Evolutionary conservation across 805 yeast genomes (phyloP).

Genomic region (Candida broadrunensis): DNA sequence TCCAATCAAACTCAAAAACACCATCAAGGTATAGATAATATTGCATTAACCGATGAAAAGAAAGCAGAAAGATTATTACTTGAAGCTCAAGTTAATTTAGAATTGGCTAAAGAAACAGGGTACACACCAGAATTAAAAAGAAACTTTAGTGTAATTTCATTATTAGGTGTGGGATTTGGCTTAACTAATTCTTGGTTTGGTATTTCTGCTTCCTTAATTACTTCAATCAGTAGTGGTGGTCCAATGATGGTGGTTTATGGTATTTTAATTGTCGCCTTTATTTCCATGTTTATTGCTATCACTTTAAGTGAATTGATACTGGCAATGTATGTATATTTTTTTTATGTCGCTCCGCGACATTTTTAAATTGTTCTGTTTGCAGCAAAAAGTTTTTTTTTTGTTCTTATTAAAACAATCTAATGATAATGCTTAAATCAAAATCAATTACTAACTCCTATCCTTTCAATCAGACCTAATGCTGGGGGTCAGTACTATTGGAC

Average conservation of each 20-base stretch:
- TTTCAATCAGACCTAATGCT: slow-evolving; percentile 55
- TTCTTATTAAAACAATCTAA: too few species aligned
- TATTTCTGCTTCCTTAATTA: slow-evolving; percentile 51
- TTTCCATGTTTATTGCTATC: slow-evolving; percentile 47
- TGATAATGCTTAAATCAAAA: too few species aligned
- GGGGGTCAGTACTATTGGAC: slow-evolving; percentile 65
- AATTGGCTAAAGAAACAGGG: slow-evolving; percentile 26
- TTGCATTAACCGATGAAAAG: slow-evolving; percentile 2
- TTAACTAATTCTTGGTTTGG: slow-evolving; percentile 63
- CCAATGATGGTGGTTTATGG: slow-evolving; percentile 58
- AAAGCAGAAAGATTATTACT: slow-evolving; percentile 6
- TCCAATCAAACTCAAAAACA: neutral
- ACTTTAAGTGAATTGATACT: slow-evolving; percentile 53
- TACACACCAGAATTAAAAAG: slow-evolving; percentile 24
- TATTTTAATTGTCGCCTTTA: slow-evolving; percentile 46
- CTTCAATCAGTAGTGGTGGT: slow-evolving; percentile 58
- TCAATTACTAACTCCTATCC: too few species aligned
- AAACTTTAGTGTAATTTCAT: slow-evolving; percentile 41
- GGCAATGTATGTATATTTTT: too few species aligned
- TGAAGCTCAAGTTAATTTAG: slow-evolving; percentile 19
- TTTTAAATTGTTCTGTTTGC: too few species aligned
- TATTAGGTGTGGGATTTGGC: slow-evolving; percentile 59
- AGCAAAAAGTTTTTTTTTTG: too few species aligned
- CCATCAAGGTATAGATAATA: slow-evolving; percentile 1
- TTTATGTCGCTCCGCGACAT: too few species aligned